phyloP scores from a whole-genome alignment of 345 rosid species.

The Anacardium occidentale region DNA sequence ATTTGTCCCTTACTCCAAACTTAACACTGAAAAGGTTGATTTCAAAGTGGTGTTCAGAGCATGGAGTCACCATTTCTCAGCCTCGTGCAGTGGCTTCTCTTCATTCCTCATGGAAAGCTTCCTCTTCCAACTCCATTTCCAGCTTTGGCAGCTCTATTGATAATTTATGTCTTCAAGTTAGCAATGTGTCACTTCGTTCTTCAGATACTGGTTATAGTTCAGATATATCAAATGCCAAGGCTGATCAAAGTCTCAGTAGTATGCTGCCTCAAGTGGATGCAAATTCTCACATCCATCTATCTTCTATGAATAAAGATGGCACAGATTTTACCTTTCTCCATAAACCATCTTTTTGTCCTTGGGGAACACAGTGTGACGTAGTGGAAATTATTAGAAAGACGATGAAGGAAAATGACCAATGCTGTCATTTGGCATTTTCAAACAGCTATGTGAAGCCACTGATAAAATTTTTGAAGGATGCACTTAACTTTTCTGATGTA shows the following conservation, averaged over 20 bases:
- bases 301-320: slow-evolving; percentile 3
- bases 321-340: slow-evolving; percentile 16
- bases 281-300: not conserved
- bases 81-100: slow-evolving; percentile 10
- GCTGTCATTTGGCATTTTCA: slow-evolving; percentile 12
- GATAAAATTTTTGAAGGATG: slow-evolving; percentile 36
- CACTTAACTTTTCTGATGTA: slow-evolving; percentile 24
- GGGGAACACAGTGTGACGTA: slow-evolving; percentile 33
- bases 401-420: slow-evolving; percentile 18
- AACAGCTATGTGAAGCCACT: slow-evolving; percentile 22
- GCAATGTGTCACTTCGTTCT: slow-evolving; percentile 29
- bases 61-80: slow-evolving; percentile 26
- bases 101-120: slow-evolving; percentile 7
- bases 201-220: slow-evolving; percentile 15
- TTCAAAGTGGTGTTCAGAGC: slow-evolving; percentile 31
- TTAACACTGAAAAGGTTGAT: slow-evolving; percentile 29
- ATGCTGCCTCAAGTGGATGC: slow-evolving; percentile 17
- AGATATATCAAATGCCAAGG: slow-evolving; percentile 2
- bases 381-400: slow-evolving; percentile 31
- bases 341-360: slow-evolving; percentile 27
- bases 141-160: slow-evolving; percentile 41
- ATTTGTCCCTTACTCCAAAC: slow-evolving; percentile 32
- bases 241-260: not conserved
- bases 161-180: slow-evolving; percentile 25
- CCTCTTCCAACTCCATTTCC: slow-evolving; percentile 29